Evolutionary conservation across 495 filamentous ascomycete genomes (phyloP), one percentile per base, ranked within the genome.

Genomic region (Podospora didyma): DNA sequence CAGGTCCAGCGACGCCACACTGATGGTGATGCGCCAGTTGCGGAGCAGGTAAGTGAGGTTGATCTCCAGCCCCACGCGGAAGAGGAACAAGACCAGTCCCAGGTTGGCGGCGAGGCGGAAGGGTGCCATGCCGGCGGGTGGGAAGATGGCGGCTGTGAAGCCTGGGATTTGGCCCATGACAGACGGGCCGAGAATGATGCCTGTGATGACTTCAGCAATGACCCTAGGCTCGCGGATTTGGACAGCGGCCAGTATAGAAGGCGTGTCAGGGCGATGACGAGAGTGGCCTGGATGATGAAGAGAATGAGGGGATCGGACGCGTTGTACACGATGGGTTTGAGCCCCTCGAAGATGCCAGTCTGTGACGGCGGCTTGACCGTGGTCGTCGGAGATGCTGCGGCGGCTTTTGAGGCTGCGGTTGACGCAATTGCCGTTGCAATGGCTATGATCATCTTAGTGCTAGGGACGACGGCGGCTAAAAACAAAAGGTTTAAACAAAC

Each of bases 191-290:
- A 97, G 79, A 2, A 97, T 63, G 63, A 97, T 91, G 48, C 92
- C 92, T 10, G 86, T 89, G 56, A 97, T 86, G 42, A 97, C 89
- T 78, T 96, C 92, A 21, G 92, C 89, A 61, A 97, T 97, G 51
- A 97, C 92, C 53, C 87, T 82, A 41, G 92, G 92, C 67, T 97
- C 92, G 50, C 86, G 85, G 47, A 96, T 76, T 87, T 90, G 58
- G 89, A 89, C 10, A 97, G 80, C 16, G 92, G 92, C 67, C 73
- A 75, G 60, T 75, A 68, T 20, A 96, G 82, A 21, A 93, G 66
- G 26, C 89, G 86, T 64, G 89, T 92, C 68, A 96, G 82, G 53
- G 92, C 81, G 65, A 96, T 87, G 62, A 96, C 95, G 54, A 96
- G 89, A 51, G 77, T 80, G 21, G 88, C 86, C 89, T 97, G 92